Percentiles rank a stretch among this genome's conserved stretches.
Conservation (phyloP, 805 yeast species). For the Schwanniomyces occidentalis region DNA sequence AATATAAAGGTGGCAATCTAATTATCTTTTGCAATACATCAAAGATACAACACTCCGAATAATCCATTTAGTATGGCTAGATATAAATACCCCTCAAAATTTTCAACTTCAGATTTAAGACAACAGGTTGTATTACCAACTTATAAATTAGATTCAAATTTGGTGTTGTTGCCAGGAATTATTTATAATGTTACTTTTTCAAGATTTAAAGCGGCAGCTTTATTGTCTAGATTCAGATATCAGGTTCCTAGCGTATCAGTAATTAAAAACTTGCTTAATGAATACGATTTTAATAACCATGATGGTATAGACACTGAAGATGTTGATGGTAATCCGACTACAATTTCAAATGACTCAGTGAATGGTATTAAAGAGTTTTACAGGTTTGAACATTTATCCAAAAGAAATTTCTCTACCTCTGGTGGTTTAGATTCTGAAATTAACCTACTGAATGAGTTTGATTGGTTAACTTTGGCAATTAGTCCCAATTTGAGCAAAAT, state of each 20-base stretch:
- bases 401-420: conserved; percentile 1
- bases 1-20: conserved; percentile 1
- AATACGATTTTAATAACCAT: conserved; percentile 31
- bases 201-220: conserved; percentile 45
- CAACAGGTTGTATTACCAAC: conserved; percentile 36
- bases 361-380: conserved; percentile 29
- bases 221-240: conserved; percentile 43
- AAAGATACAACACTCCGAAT: neutral
- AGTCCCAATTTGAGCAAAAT: conserved; percentile 33
- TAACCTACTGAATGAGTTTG: conserved; percentile 22
- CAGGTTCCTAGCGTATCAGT: conserved; percentile 26
- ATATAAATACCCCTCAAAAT: conserved; percentile 3
- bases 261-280: conserved; percentile 32
- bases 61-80: conserved; percentile 4
- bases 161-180: conserved; percentile 62
- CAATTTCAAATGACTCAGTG: conserved; percentile 30
- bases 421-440: conserved; percentile 1
- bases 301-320: conserved; percentile 15
- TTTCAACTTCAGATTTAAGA: conserved; percentile 2
- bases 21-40: neutral
- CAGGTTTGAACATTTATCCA: conserved; percentile 13
- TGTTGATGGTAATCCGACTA: conserved; percentile 14
- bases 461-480: conserved; percentile 40
- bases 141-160: conserved; percentile 41
- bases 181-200: conserved; percentile 58